Base-by-base conservation (phyloP, 352 stramenopile genomes). In the Phytophthora boehmeriae region DNA sequence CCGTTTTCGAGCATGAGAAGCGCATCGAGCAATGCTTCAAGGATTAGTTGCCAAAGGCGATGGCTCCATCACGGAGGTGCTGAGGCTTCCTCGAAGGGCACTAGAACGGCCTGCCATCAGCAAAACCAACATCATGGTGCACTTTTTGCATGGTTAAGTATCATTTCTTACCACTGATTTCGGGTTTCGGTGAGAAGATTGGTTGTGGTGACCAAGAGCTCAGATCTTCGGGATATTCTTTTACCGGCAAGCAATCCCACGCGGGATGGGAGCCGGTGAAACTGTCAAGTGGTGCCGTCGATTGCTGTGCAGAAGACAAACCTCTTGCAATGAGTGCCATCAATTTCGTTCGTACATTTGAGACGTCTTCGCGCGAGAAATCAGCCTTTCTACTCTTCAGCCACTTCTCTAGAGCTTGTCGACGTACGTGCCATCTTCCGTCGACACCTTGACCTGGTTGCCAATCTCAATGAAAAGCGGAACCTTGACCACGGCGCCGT, bases 391-490 rank as follows among this genome's bases (percentile, higher is more conserved):
- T 30, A 19, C 8, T 9, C 5, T 44, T 28, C 41, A 8, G 32
- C 46, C 25, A 30, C 25, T 30, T 30, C 35, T 48, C 82, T 63
- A 90, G 30, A 83, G 54, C 70, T 93, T 93, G 68, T 93, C 83
- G 8, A 95, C 66, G 58, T 90, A 95, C 16, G 78, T 56, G 13
- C 86, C 86, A 45, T 93, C 86, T 27, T 93, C 83, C 13, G 83
- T 93, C 10, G 75, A 59, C 23, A 95, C 55, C 53, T 86, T 87
- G 54, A 95, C 68, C 32, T 91, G 59, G 59, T 92, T 86, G 62
- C 87, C 87, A 10, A 80, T 68, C 62, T 95, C 87, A 20, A 95
- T 86, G 70, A 90, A 92, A 27, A 92, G 79, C 32, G 87, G 87
- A 35, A 95, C 87, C 63, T 93, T 93, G 61, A 95, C 68, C 42